Evolutionary conservation across 2,329 filamentous ascomycete genomes (phyloP).

Genomic region (Stachybotrys elegans): DNA sequence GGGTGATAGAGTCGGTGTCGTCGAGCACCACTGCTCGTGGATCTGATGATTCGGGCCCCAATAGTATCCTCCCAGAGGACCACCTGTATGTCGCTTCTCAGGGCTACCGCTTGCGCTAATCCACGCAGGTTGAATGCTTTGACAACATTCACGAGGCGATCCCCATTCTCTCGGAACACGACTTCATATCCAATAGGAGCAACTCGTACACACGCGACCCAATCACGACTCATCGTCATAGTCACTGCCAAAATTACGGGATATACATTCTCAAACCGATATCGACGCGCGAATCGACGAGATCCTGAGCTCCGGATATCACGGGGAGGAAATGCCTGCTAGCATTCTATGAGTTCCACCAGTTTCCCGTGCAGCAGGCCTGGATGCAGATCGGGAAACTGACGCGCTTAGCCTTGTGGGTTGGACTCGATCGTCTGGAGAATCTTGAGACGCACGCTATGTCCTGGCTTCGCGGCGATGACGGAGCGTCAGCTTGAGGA

Average conservation of each 20-base stretch:
- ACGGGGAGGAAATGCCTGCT: constrained; percentile 1
- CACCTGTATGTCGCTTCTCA: too few species aligned
- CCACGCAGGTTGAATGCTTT: too few species aligned
- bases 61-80: too few species aligned
- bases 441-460: background rate
- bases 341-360: constrained; percentile 5
- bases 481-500: background rate
- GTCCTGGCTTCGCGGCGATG: too few species aligned
- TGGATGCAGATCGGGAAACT: background rate
- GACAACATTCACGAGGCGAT: background rate
- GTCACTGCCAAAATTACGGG: background rate
- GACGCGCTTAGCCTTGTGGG: background rate
- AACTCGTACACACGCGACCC: background rate
- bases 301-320: background rate
- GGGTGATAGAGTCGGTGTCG: too few species aligned
- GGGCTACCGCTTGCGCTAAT: too few species aligned
- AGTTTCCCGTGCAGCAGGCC: background rate
- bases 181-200: background rate
- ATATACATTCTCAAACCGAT: background rate
- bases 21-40: too few species aligned
- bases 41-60: too few species aligned
- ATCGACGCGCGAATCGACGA: constrained; percentile 1
- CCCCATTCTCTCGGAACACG: background rate
- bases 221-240: background rate
- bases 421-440: background rate